phyloP scores from a whole-genome alignment of 768 basidiomycete species.

The Sporobolomyces roseus region DNA sequence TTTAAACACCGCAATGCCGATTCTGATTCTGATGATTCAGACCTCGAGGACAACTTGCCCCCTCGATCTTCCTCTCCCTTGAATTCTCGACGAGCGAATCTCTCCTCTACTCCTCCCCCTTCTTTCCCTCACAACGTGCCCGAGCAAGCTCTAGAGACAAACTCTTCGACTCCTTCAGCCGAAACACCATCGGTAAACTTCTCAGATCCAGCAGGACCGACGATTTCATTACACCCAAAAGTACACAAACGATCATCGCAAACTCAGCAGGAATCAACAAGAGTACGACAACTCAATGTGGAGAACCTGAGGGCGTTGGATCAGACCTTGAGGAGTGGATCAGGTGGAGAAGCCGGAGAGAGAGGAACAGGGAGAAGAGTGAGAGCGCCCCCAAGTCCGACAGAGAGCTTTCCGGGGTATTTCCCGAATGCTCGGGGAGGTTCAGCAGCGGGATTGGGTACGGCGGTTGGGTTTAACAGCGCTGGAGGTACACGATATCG shows the following conservation, averaged over 20 bases:
- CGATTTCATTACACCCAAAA: slow-evolving; percentile 18
- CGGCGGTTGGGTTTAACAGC: neutral
- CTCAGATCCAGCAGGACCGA: slow-evolving; percentile 10
- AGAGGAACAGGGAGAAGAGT: neutral
- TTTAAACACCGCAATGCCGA: neutral
- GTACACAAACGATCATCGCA: neutral
- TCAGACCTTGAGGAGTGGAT: neutral
- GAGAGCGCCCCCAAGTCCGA: slow-evolving; percentile 15
- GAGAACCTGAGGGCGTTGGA: neutral
- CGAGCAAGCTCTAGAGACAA: neutral
- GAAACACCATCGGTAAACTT: slow-evolving; percentile 14
- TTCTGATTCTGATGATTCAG: neutral
- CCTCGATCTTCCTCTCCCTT: neutral
- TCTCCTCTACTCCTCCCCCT: neutral
- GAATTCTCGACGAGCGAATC: neutral
- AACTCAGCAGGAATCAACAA: neutral
- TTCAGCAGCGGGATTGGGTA: neutral
- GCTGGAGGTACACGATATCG: neutral
- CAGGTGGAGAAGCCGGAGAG: neutral
- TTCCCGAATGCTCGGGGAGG: neutral
- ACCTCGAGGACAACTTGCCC: neutral
- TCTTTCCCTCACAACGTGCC: neutral
- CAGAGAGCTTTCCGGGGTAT: slow-evolving; percentile 4
- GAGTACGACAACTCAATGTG: neutral
- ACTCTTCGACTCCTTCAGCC: neutral